A percentile compares a stretch with the other conserved stretches of the same genome.
These are phyloP conservation scores for Jackrogersella multiformis DNA, from an alignment of 495 filamentous ascomycete genomes.

Conservation along the genomic window DNA sequence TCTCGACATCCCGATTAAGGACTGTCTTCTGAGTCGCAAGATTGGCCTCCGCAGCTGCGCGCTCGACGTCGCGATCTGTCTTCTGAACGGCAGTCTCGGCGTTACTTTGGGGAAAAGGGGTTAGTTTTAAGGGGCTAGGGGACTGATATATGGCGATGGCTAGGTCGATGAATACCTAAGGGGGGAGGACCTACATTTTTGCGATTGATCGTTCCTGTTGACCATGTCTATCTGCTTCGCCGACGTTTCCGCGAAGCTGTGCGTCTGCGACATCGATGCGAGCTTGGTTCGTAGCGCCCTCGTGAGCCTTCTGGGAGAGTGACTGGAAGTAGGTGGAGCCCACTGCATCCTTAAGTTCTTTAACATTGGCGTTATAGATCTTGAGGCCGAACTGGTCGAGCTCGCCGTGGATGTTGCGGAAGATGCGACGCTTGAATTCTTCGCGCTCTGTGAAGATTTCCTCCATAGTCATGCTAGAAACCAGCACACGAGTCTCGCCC, in stretches of 20 bases:
- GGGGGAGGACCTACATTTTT: constrained; percentile 64
- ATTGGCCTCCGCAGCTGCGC: constrained; percentile 77
- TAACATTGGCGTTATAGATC: constrained; percentile 82
- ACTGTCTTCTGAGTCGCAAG: constrained; percentile 74
- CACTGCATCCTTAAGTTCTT: constrained; percentile 82
- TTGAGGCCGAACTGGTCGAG: constrained; percentile 76
- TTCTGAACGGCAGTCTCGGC: constrained; percentile 83
- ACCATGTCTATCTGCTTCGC: constrained; percentile 79
- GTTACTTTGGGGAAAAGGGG: constrained; percentile 48
- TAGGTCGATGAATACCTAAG: no score
- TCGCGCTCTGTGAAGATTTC: constrained; percentile 86
- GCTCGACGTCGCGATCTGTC: constrained; percentile 82
- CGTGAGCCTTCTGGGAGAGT: constrained; percentile 81
- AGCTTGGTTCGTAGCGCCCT: constrained; percentile 80
- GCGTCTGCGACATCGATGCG: constrained; percentile 84
- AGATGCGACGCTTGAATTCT: constrained; percentile 79
- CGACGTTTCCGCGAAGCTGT: constrained; percentile 78
- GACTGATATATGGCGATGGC: no score
- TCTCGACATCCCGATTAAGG: constrained; percentile 73
- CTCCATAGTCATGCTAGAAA: constrained; percentile 85
- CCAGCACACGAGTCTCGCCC: constrained; percentile 81
- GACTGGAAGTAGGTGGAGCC: constrained; percentile 81
- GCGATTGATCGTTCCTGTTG: constrained; percentile 81
- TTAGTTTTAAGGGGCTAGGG: neutral
- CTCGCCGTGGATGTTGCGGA: constrained; percentile 79